Conservation (phyloP, 2,329 filamentous ascomycete species). For the Aspergillus oerlinghausenensis region DNA sequence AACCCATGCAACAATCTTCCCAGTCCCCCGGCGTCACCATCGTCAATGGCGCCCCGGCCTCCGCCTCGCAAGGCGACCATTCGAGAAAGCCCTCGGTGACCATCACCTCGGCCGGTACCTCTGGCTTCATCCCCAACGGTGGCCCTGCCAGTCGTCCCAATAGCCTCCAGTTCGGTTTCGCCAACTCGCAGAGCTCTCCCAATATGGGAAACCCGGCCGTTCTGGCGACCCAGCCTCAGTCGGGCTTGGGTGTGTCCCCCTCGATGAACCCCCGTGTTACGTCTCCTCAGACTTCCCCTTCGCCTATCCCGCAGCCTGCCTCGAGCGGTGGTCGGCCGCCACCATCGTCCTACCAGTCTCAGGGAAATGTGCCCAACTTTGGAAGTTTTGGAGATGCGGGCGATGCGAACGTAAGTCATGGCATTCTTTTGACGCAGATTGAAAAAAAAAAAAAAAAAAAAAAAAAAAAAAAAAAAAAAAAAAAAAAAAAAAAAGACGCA, state of each 20-base stretch:
- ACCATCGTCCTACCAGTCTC: conserved; percentile 67
- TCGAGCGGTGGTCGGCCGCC: conserved; percentile 81
- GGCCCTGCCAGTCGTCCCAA: conserved; percentile 55
- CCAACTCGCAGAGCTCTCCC: conserved; percentile 59
- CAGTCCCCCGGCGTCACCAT: conserved; percentile 49
- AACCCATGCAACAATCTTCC: conserved; percentile 50
- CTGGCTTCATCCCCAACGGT: conserved; percentile 72
- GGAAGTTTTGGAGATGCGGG: conserved; percentile 71
- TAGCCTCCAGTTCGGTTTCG: conserved; percentile 74
- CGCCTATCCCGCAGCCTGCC: conserved; percentile 84
- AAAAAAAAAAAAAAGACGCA: not conserved
- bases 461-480: not conserved
- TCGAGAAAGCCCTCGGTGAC: conserved; percentile 84
- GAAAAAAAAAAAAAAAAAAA: not conserved
- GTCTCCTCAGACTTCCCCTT: conserved; percentile 83
- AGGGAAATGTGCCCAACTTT: conserved; percentile 69
- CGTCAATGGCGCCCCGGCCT: conserved; percentile 60
- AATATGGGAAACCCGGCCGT: conserved; percentile 59
- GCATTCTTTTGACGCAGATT: conserved; percentile 1
- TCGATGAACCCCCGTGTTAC: conserved; percentile 66
- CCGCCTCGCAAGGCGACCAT: conserved; percentile 60
- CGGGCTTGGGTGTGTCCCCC: conserved; percentile 45
- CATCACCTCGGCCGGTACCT: conserved; percentile 78
- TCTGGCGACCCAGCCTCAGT: conserved; percentile 38
- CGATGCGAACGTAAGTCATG: conserved; percentile 61